phyloP scores from a whole-genome alignment of 2,329 filamentous ascomycete genomes.

The Eurotiales sp. region DNA sequence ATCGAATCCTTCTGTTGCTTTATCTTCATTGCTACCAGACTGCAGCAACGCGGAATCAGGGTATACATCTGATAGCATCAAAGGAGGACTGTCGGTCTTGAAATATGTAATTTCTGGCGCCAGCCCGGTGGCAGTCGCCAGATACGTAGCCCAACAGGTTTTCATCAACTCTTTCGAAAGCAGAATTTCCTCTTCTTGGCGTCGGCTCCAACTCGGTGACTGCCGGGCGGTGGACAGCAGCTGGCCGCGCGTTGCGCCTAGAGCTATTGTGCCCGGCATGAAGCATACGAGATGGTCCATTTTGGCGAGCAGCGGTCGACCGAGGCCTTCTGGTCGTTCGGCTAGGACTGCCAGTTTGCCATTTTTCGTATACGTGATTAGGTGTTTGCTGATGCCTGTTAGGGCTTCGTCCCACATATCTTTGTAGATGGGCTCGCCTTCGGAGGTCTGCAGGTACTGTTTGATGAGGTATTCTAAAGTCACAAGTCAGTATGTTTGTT shows the following conservation, averaged over 20 bases:
- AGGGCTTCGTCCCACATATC: conserved; percentile 92
- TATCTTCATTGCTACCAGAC: background rate
- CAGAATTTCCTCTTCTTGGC: conserved; percentile 81
- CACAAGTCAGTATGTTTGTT: background rate
- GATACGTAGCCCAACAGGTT: conserved; percentile 98
- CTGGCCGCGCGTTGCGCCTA: conserved; percentile 77
- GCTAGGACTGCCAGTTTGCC: conserved; percentile 83
- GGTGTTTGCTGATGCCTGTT: conserved; percentile 80
- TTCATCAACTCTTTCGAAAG: conserved; percentile 89
- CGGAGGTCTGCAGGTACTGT: conserved; percentile 90
- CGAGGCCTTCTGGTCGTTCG: conserved; percentile 74
- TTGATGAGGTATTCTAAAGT: conserved; percentile 88
- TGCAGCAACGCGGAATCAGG: conserved; percentile 23
- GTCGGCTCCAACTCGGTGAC: conserved; percentile 66
- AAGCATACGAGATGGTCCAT: conserved; percentile 99
- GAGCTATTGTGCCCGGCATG: conserved; percentile 90
- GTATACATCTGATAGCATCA: conserved; percentile 41
- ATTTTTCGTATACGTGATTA: conserved; percentile 81
- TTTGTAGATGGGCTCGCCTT: conserved; percentile 77
- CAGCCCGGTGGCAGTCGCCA: conserved; percentile 82
- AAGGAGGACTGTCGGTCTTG: conserved; percentile 65
- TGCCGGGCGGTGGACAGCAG: conserved; percentile 72
- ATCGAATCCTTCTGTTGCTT: conserved; percentile 25
- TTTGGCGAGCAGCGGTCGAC: conserved; percentile 67
- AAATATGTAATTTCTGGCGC: conserved; percentile 95